Evolutionary conservation across 441 rosid species (phyloP), one percentile per base, ranked within the genome.

Genomic region (Adansonia gregorii): DNA sequence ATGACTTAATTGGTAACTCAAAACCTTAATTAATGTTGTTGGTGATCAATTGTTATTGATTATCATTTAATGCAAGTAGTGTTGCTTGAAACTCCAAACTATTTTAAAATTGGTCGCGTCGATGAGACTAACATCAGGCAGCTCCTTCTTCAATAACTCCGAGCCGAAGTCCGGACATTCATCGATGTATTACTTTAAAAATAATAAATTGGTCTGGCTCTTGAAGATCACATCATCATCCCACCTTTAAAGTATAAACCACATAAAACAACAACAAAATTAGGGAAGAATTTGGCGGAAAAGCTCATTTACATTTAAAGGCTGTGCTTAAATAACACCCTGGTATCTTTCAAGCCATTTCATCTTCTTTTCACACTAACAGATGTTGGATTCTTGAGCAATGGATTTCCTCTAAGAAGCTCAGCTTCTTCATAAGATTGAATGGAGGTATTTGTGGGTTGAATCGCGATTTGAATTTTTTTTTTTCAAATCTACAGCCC

Each of bases 141-240:
- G 54, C 54, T 49, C 4, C 41, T 49, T 3, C 46, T 7, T 43
- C 46, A 43, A 5, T 11, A 49, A 49, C 5, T 11, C 58, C 4
- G 15, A 52, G n/a, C 58, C 58, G 8, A 52, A 52, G 15, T 52
- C 20, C n/a, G 5, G 6, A 35, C 41, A 35, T 35, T 35, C 41
- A 35, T 35, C 41, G 41, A 35, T 35, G 6, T 35, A 35, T 35
- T 35, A 35, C 41, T 35, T 35, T 35, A 35, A 35, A 35, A 35
- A 35, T 35, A 35, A 35, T 35, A 35, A 35, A 35, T 35, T 35
- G 11, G 98, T 88, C 88, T 96, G 99, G 81, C 92, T 96, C 91
- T 94, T 96, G 86, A 96, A 94, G 22, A 94, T 98, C 78, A 96
- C 97, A 88, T 96, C 99, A 68, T 96, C 99, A 61, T 96, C 99